Percentiles rank a stretch among this genome's conserved stretches.
phyloP scores from a whole-genome alignment of 2,329 filamentous ascomycete genomes.

The Truncatella angustata region DNA sequence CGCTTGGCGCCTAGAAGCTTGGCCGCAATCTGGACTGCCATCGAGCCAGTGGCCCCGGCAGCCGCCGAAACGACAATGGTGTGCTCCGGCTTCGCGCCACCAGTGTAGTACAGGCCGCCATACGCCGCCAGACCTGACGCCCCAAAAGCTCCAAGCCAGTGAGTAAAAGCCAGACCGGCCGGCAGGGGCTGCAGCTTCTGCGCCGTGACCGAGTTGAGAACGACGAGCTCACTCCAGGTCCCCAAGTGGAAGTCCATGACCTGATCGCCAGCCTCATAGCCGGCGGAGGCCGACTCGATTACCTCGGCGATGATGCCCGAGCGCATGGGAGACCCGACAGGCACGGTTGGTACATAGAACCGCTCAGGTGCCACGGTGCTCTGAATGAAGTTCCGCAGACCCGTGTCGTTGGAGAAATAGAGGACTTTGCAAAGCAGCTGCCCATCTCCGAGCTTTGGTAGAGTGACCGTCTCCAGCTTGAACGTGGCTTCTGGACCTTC shows the following conservation, averaged over 20 bases:
- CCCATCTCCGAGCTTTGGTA: conserved; percentile 22
- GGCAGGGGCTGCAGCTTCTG: conserved; percentile 20
- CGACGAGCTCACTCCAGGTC: conserved; percentile 23
- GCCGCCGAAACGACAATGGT: conserved; percentile 45
- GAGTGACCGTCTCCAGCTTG: conserved; percentile 21
- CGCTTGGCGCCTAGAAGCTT: conserved; percentile 42
- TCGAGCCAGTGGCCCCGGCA: conserved; percentile 45
- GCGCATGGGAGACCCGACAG: conserved; percentile 24
- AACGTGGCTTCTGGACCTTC: conserved; percentile 26
- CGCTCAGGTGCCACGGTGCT: conserved; percentile 22
- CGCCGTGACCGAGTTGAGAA: conserved; percentile 19
- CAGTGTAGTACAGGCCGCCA: background rate
- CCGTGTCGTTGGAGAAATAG: conserved; percentile 30
- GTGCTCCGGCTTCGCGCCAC: conserved; percentile 32
- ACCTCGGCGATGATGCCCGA: conserved; percentile 27
- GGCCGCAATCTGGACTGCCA: conserved; percentile 53
- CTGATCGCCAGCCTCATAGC: conserved; percentile 19
- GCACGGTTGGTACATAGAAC: conserved; percentile 24
- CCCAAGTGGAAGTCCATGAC: conserved; percentile 25
- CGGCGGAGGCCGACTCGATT: conserved; percentile 21
- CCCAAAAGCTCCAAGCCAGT: conserved; percentile 27
- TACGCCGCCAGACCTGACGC: conserved; percentile 19
- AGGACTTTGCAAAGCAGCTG: conserved; percentile 22
- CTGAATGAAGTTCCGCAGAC: conserved; percentile 27
- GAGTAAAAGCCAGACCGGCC: conserved; percentile 20